Evolutionary conservation across 192 early-diverging fungal genomes (phyloP), one percentile per base, ranked within the genome.

Genomic region (Coemansia asiatica): DNA sequence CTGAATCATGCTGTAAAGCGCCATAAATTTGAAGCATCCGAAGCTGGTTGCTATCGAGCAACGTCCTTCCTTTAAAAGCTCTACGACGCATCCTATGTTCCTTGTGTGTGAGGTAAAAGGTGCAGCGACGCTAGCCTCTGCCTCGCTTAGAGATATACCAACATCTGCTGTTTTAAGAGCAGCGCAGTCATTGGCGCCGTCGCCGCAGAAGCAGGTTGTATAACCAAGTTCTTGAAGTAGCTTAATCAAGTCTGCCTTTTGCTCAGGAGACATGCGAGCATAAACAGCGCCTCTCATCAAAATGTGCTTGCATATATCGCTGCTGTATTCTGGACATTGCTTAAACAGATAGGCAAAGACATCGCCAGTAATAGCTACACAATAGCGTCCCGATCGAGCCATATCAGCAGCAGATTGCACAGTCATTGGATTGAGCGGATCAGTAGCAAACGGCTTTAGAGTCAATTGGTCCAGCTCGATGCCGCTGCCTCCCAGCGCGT

Each of bases 11-110:
- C 89, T 91, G 72, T 99, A 98, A 6, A 97, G 84, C 2, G 94
- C 94, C 95, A 99, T 96, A 76, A 90, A 99, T 83, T 99, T 96
- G 89, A 98, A 98, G 76, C 95, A 96, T 55, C 88, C 90, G 75
- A 99, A 97, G 57, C 90, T 92, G 2, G 98, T 99, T 29, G 95
- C 94, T 23, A 99, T 85, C 2, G 98, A 94, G 13, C 94, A 94
- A n/a, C 98, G 85, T 12, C 98, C 98, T 68, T 99, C 96, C 60
- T 88, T 88, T 50, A 94, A 87, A 23, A 98, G 86, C 55, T 86
- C 79, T 22, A 92, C 74, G 1, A 98, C 91, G 69, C 98, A 97
- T 47, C 85, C 83, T 53, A 99, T 92, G 61, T 97, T 89, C 64
- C 83, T 90, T 6, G 82, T 83, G 22, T 83, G 83, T 26, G 93